Evolutionary conservation across 768 basidiomycete genomes (phyloP).

Genomic region (Paxillus ammoniavirescens): DNA sequence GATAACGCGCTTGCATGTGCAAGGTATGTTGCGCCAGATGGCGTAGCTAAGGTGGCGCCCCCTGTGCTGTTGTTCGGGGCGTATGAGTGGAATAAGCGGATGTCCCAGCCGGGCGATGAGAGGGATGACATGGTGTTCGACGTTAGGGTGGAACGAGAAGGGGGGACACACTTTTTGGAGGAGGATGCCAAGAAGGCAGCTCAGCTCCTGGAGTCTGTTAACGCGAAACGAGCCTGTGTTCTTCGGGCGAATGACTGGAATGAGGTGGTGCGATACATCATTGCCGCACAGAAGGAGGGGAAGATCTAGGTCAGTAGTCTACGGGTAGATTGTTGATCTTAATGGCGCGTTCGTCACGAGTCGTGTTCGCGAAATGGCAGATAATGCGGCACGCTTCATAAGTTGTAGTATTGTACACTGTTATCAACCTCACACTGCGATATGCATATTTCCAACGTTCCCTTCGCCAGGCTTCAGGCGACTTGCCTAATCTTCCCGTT

Average conservation of each 20-base stretch:
- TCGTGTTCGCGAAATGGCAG: too few species aligned
- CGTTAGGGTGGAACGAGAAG: conserved; percentile 40
- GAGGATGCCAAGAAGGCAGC: conserved; percentile 28
- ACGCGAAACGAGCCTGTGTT: conserved; percentile 40
- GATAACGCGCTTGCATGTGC: conserved; percentile 66
- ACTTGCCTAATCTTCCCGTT: conserved; percentile 51
- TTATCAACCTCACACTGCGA: background rate
- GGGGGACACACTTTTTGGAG: conserved; percentile 54
- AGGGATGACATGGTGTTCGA: conserved; percentile 49
- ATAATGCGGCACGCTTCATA: background rate
- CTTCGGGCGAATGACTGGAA: conserved; percentile 57
- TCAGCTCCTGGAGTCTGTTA: conserved; percentile 42
- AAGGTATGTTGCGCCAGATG: conserved; percentile 9
- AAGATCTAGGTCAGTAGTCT: background rate
- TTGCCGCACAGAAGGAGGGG: background rate
- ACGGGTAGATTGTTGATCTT: background rate
- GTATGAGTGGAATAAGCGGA: conserved; percentile 65
- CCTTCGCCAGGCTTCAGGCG: background rate
- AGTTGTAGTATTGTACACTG: background rate
- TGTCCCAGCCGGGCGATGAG: conserved; percentile 40
- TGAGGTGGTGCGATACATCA: conserved; percentile 39
- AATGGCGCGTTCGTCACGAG: too few species aligned
- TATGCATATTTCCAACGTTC: background rate
- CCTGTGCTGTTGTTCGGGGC: conserved; percentile 66
- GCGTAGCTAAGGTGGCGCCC: conserved; percentile 26